Percentiles rank a stretch among this genome's conserved stretches.
Evolutionary conservation across 169 alveolate genomes (phyloP).

Genomic region (Cryptosporidium sp.): DNA sequence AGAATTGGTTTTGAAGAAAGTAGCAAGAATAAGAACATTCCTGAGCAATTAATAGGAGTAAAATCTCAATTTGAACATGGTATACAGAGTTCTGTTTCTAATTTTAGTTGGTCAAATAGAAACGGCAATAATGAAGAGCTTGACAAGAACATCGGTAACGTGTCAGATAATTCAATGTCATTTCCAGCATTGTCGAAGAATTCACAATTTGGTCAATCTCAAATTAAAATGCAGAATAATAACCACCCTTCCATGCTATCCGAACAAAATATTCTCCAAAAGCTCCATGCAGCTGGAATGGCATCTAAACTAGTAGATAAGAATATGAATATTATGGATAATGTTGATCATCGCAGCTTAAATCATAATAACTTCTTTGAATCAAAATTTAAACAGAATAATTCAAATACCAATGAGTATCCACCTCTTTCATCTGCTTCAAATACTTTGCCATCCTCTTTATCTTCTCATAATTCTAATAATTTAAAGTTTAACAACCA

Average conservation of each 20-base stretch:
- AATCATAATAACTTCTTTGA: neutral
- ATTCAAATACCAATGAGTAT: conserved; percentile 28
- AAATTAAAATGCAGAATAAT: neutral
- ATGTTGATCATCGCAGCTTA: neutral
- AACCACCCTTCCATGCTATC: neutral
- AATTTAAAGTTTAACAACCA: conserved; percentile 6
- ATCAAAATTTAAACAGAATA: neutral
- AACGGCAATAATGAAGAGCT: neutral
- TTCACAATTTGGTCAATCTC: conserved; percentile 26
- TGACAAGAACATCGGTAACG: neutral
- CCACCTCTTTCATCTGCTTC: conserved; percentile 75
- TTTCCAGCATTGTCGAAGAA: conserved; percentile 57
- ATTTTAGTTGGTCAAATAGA: conserved; percentile 70
- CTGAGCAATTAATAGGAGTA: neutral
- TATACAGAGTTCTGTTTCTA: neutral
- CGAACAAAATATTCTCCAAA: conserved; percentile 31
- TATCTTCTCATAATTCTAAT: neutral
- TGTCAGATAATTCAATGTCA: conserved; percentile 31
- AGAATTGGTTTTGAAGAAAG: neutral
- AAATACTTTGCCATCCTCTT: neutral
- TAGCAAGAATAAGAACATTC: neutral
- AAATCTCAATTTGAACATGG: neutral
- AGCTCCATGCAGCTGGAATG: conserved; percentile 49
- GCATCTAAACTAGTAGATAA: neutral
- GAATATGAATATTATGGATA: neutral